Percentiles rank a stretch among this genome's conserved stretches.
These are phyloP conservation scores for Debaryomyces robertsiae DNA, from an alignment of 1,139 yeast species.

Conservation along the genomic window DNA sequence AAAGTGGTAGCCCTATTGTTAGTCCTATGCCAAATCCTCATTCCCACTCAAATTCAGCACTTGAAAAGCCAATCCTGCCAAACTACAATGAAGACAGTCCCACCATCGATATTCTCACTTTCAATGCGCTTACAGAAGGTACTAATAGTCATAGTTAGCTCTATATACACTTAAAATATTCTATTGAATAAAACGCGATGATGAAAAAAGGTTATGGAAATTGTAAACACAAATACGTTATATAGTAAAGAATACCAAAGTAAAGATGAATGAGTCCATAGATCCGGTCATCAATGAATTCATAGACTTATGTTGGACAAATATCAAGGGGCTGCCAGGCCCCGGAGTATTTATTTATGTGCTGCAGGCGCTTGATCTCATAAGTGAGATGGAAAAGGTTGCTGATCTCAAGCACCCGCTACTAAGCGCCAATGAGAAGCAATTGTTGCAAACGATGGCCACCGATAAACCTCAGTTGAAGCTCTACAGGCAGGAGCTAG, in stretches of 20 bases:
- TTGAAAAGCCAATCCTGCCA: no score
- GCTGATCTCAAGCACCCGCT: conserved; percentile 23
- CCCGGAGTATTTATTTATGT: conserved; percentile 27
- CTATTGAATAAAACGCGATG: no score
- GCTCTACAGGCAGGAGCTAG: conserved; percentile 30
- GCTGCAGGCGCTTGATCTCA: conserved; percentile 29
- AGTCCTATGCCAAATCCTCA: no score
- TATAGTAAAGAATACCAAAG: not conserved
- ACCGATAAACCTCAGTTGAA: conserved; percentile 30
- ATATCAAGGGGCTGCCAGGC: conserved; percentile 13
- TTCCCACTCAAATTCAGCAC: no score
- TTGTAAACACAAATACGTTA: not conserved
- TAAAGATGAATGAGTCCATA: conserved; percentile 2
- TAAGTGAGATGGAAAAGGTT: conserved; percentile 30
- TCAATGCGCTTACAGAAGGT: no score
- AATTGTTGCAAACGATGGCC: conserved; percentile 29
- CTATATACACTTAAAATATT: no score
- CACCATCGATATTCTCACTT: no score
- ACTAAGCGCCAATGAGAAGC: conserved; percentile 29
- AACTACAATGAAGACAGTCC: no score
- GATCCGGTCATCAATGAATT: conserved; percentile 19
- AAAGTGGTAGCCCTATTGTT: no score
- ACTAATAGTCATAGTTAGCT: no score
- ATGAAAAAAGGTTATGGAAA: not conserved
- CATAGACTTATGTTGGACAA: conserved; percentile 34